Percentiles rank a stretch among this genome's conserved stretches.
Evolutionary conservation across 2,329 filamentous ascomycete species (phyloP).

Genomic region (Elsinoe ampelina): DNA sequence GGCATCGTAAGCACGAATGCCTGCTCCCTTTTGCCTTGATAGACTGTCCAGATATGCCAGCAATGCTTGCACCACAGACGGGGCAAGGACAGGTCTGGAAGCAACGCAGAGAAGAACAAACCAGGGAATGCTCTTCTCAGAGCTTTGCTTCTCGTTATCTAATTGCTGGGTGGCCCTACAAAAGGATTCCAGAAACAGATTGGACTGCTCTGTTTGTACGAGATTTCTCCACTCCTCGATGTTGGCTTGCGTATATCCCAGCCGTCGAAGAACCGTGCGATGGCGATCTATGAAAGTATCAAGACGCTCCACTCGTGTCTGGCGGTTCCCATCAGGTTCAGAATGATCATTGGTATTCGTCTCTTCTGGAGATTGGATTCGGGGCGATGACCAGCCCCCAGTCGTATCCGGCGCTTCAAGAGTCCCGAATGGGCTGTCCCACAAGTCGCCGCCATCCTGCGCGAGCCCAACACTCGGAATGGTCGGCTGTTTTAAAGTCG

Average conservation of each 20-base stretch:
- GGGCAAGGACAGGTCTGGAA: neutral
- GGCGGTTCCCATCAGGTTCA: too few species aligned
- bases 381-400: too few species aligned
- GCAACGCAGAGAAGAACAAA: slow-evolving; percentile 32
- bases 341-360: too few species aligned
- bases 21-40: neutral
- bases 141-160: neutral
- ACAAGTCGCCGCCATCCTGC: neutral
- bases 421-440: neutral
- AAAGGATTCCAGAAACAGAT: neutral
- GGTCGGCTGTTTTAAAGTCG: too few species aligned
- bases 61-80: neutral
- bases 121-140: slow-evolving; percentile 28
- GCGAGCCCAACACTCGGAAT: neutral
- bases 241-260: neutral
- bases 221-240: neutral
- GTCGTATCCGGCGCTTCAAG: neutral
- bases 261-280: neutral
- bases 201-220: neutral
- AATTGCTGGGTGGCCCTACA: neutral
- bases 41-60: neutral
- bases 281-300: neutral
- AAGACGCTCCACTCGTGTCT: neutral
- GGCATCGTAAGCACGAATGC: neutral
- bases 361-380: too few species aligned